These are phyloP conservation scores for Lantana camara DNA, from an alignment of 257 asterid genomes.

Conservation along the genomic window DNA sequence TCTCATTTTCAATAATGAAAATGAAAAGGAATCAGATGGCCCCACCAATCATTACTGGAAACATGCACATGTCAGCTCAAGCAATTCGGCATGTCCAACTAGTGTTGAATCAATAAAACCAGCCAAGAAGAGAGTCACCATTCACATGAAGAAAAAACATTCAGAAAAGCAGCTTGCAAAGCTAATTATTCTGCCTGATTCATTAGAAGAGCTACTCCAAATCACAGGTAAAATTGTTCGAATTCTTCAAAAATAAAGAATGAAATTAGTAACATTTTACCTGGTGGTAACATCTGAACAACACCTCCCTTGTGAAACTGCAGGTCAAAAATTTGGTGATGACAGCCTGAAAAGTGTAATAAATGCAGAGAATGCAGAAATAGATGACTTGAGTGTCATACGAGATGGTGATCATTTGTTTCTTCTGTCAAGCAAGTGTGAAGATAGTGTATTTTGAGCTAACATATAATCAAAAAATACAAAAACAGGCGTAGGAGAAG, in stretches of 20 bases:
- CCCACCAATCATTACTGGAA: conserved; percentile 24
- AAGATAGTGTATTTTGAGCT: conserved; percentile 29
- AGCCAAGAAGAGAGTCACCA: conserved; percentile 70
- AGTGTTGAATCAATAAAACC: conserved; percentile 30
- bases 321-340: conserved; percentile 77
- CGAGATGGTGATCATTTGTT: conserved; percentile 90
- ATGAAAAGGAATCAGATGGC: conserved; percentile 29
- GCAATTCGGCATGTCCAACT: conserved; percentile 30
- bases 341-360: conserved; percentile 45
- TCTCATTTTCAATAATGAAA: conserved; percentile 38
- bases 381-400: conserved; percentile 71
- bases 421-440: conserved; percentile 40
- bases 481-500: conserved; percentile 28
- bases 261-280: conserved; percentile 7
- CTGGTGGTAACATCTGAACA: conserved; percentile 28
- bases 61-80: conserved; percentile 34
- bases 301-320: conserved; percentile 43
- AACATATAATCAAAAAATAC: conserved; percentile 11
- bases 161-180: conserved; percentile 39
- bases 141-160: conserved; percentile 48
- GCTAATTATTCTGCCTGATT: conserved; percentile 75
- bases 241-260: background rate
- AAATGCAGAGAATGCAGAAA: conserved; percentile 73
- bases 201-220: conserved; percentile 60
- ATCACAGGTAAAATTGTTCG: conserved; percentile 55